Percentiles rank a stretch among this genome's conserved stretches.
Conservation (phyloP, 2,329 filamentous ascomycete species). For the Diplodia scrobiculata region DNA sequence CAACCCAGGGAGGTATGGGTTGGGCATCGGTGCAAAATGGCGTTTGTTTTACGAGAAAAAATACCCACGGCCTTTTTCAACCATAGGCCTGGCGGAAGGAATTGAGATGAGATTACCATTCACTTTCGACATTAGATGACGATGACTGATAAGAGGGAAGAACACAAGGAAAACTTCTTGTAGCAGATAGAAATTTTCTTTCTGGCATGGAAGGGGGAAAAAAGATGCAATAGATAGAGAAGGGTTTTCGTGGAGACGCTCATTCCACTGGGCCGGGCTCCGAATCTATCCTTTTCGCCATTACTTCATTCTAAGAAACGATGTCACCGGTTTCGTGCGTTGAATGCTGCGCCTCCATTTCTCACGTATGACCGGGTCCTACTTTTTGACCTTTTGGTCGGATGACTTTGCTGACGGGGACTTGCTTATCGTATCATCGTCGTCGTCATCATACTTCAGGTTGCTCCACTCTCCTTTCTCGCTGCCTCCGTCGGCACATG, state of each 20-base stretch:
- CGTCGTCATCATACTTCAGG: too few relatives aligned
- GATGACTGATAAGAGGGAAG: neutral
- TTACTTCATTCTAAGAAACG: neutral
- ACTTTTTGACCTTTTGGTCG: too few relatives aligned
- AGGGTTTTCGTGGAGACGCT: constrained; percentile 12
- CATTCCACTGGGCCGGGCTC: constrained; percentile 7
- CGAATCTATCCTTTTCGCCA: neutral
- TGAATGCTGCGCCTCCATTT: neutral
- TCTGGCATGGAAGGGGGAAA: neutral
- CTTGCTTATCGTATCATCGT: too few relatives aligned
- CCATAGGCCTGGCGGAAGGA: constrained; percentile 15
- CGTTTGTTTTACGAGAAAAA: constrained; percentile 15
- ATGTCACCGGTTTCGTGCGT: neutral
- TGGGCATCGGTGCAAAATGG: constrained; percentile 12
- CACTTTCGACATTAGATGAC: neutral
- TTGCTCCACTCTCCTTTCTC: too few relatives aligned
- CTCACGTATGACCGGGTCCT: neutral
- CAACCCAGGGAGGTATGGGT: neutral
- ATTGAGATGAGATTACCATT: neutral
- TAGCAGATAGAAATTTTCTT: neutral
- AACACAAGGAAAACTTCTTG: neutral
- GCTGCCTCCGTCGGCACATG: too few relatives aligned
- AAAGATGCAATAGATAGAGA: constrained; percentile 6
- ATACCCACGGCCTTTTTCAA: constrained; percentile 24
- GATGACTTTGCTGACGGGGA: too few relatives aligned